Conservation (phyloP, 352 stramenopile genomes). For the Thraustotheca clavata region DNA sequence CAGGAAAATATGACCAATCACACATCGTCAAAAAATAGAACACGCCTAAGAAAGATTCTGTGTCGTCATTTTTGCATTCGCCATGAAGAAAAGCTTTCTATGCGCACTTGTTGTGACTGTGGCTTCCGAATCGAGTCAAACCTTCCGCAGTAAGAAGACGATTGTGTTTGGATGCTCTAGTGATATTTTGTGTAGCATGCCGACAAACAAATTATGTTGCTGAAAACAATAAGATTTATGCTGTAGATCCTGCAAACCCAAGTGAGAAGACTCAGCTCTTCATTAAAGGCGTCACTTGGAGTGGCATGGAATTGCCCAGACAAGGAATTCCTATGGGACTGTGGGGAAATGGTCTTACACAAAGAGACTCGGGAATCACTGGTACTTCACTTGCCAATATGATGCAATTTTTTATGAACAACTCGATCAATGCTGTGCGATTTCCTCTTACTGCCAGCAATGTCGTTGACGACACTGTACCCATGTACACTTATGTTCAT, state of each 20-base stretch:
- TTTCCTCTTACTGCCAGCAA: slow-evolving; percentile 47
- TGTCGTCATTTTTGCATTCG: too few species aligned
- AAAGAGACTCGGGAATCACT: slow-evolving; percentile 28
- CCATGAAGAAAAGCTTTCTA: too few species aligned
- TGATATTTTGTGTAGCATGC: slow-evolving; percentile 49
- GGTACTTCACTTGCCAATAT: slow-evolving; percentile 44
- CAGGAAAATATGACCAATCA: too few species aligned
- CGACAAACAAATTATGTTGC: slow-evolving; percentile 55
- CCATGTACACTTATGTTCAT: slow-evolving; percentile 48
- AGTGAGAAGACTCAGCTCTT: slow-evolving; percentile 38
- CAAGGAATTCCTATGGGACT: slow-evolving; percentile 58
- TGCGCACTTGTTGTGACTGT: too few species aligned
- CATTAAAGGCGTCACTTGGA: slow-evolving; percentile 58
- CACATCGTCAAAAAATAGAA: too few species aligned
- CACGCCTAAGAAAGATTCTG: too few species aligned
- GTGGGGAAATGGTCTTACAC: slow-evolving; percentile 30
- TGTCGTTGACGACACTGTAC: slow-evolving; percentile 32
- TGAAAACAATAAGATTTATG: slow-evolving; percentile 43
- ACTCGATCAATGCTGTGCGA: slow-evolving; percentile 58
- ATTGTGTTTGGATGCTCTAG: too few species aligned
- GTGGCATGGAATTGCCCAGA: slow-evolving; percentile 52
- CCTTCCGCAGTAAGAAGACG: too few species aligned
- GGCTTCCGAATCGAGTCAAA: too few species aligned
- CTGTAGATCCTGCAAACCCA: slow-evolving; percentile 34
- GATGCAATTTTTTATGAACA: slow-evolving; percentile 40